phyloP scores from a whole-genome alignment of 1,139 yeast genomes.

The Kurtzmaniella quercitrusa region DNA sequence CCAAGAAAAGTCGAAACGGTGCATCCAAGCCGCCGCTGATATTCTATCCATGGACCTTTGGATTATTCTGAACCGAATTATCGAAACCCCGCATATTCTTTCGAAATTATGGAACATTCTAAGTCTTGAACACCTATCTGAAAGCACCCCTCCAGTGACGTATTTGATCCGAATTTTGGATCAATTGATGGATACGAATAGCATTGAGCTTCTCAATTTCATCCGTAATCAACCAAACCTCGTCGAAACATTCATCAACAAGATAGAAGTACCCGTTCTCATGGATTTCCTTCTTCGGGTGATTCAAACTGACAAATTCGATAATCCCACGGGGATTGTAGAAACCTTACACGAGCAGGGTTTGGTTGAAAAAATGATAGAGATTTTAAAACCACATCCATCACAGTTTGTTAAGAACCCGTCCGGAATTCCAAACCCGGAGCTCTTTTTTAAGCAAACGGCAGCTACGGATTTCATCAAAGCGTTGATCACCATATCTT shows the following conservation, averaged over 20 bases:
- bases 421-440: constrained; percentile 26
- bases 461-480: constrained; percentile 95
- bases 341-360: constrained; percentile 48
- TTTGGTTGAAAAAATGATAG: constrained; percentile 49
- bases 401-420: constrained; percentile 23
- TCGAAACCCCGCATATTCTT: constrained; percentile 41
- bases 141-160: constrained; percentile 37
- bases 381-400: constrained; percentile 44
- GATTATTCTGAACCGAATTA: constrained; percentile 42
- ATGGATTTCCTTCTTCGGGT: constrained; percentile 55
- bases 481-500: constrained; percentile 89
- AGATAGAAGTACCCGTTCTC: constrained; percentile 55
- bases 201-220: constrained; percentile 49
- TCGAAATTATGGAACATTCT: constrained; percentile 41
- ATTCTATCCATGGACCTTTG: constrained; percentile 40
- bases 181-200: constrained; percentile 44
- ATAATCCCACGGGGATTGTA: constrained; percentile 59
- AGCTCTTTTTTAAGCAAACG: constrained; percentile 65
- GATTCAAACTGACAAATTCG: constrained; percentile 63
- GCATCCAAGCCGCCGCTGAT: constrained; percentile 40
- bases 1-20: constrained; percentile 37
- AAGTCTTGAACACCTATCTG: constrained; percentile 32
- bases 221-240: constrained; percentile 47
- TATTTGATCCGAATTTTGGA: constrained; percentile 41
- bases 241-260: constrained; percentile 51